A percentile compares a stretch with the other conserved stretches of the same genome.
Conservation (phyloP, 805 yeast species). For the Millerozyma acaciae region DNA sequence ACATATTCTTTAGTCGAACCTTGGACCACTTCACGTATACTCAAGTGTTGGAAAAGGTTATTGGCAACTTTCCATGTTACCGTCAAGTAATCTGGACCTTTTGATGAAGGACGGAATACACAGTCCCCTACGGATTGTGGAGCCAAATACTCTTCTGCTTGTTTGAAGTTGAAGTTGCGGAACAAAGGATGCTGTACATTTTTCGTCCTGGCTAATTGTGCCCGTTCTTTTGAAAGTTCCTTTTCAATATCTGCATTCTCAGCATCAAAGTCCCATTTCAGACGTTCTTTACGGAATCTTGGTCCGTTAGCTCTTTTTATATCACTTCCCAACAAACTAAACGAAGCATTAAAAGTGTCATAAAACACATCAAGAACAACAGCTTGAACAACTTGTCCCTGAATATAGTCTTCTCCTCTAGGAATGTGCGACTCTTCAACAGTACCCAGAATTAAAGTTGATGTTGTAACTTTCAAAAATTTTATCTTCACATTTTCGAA, state of each 20-base stretch:
- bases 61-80: constrained; percentile 96
- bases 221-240: constrained; percentile 59
- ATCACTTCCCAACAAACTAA: constrained; percentile 66
- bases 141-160: constrained; percentile 92
- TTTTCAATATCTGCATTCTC: constrained; percentile 61
- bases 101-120: constrained; percentile 91
- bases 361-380: constrained; percentile 69
- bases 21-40: constrained; percentile 71
- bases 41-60: constrained; percentile 85
- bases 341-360: constrained; percentile 67
- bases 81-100: constrained; percentile 82
- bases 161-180: constrained; percentile 73
- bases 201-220: constrained; percentile 65
- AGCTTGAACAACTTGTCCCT: constrained; percentile 85
- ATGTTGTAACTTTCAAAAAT: constrained; percentile 37
- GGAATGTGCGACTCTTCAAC: constrained; percentile 44
- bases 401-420: constrained; percentile 40
- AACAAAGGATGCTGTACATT: constrained; percentile 89
- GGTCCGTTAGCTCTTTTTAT: constrained; percentile 51
- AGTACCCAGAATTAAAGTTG: constrained; percentile 41
- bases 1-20: constrained; percentile 55
- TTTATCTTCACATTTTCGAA: constrained; percentile 44
- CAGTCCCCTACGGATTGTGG: constrained; percentile 86
- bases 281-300: constrained; percentile 48
- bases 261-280: constrained; percentile 76